These are phyloP conservation scores for Kickxella alabastrina DNA, from an alignment of 192 early-diverging fungal genomes.

Conservation along the genomic window DNA sequence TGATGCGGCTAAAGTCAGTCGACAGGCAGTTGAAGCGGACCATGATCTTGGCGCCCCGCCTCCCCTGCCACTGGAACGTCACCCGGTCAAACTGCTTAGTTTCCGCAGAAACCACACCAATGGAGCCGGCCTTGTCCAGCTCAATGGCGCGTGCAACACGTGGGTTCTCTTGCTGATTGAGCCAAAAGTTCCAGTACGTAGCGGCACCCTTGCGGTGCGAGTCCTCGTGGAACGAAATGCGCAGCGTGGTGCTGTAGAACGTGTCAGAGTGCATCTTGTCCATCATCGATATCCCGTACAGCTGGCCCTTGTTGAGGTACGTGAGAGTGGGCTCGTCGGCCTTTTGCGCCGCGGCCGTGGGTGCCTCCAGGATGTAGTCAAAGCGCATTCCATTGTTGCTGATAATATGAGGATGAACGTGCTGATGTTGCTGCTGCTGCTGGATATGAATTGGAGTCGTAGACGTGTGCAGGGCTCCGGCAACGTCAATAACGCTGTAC, in stretches of 20 bases:
- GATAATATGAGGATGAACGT: neutral
- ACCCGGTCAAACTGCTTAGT: constrained; percentile 64
- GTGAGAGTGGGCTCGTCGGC: constrained; percentile 60
- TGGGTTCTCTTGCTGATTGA: constrained; percentile 62
- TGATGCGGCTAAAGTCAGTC: constrained; percentile 76
- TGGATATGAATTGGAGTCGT: constrained; percentile 8
- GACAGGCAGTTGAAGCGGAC: constrained; percentile 73
- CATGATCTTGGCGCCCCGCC: constrained; percentile 59
- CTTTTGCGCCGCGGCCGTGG: constrained; percentile 45
- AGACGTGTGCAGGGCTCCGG: constrained; percentile 11
- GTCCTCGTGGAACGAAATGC: constrained; percentile 70
- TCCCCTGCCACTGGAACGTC: constrained; percentile 67
- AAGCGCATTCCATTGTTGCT: constrained; percentile 25
- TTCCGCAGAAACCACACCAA: constrained; percentile 55
- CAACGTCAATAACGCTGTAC: constrained; percentile 24
- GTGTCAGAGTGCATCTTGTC: constrained; percentile 51
- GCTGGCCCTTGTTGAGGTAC: constrained; percentile 69
- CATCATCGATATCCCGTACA: constrained; percentile 56
- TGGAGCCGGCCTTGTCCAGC: constrained; percentile 57
- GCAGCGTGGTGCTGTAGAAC: constrained; percentile 54
- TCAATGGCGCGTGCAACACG: constrained; percentile 61
- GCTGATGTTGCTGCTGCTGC: constrained; percentile 14
- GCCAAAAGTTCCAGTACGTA: constrained; percentile 71
- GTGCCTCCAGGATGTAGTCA: constrained; percentile 42
- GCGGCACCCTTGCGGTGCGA: constrained; percentile 59